phyloP scores from a whole-genome alignment of 345 rosid genomes.

The Abelmoschus esculentus region DNA sequence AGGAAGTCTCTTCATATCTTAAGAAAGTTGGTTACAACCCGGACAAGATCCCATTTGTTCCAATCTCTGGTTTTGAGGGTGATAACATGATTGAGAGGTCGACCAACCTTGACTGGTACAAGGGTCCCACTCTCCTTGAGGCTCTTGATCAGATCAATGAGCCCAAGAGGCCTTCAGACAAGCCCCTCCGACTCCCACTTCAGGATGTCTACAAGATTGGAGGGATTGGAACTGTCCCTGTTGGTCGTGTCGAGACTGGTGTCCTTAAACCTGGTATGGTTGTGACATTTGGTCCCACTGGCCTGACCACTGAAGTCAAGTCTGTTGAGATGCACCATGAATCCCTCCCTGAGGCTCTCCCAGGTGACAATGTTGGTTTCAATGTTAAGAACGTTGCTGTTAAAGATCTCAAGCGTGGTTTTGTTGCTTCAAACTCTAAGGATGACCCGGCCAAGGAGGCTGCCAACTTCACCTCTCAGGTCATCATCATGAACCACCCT shows the following conservation, averaged over 20 bases:
- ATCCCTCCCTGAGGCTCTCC: slow-evolving; percentile 19
- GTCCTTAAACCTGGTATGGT: background rate
- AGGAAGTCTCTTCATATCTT: background rate
- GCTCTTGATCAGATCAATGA: background rate
- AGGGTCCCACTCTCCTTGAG: background rate
- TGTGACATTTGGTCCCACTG: slow-evolving; percentile 15
- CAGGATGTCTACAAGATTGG: background rate
- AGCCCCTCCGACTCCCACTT: background rate
- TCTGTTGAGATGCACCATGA: slow-evolving; percentile 25
- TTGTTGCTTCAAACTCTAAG: slow-evolving; percentile 21
- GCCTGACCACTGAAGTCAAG: slow-evolving; percentile 21
- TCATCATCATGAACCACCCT: slow-evolving; percentile 25
- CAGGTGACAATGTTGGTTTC: slow-evolving; percentile 22
- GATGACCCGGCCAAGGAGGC: slow-evolving; percentile 22
- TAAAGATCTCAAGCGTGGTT: slow-evolving; percentile 21
- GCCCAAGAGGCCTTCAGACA: background rate
- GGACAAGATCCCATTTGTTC: background rate
- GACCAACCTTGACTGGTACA: background rate
- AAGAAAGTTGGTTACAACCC: background rate
- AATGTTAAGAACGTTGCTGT: slow-evolving; percentile 25
- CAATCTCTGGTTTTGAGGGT: background rate
- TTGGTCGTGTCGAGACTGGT: background rate
- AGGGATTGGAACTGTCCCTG: background rate
- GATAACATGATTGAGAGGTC: background rate
- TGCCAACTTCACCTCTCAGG: slow-evolving; percentile 23